These are phyloP conservation scores for Globisporangium nagaii DNA, from an alignment of 352 stramenopile genomes.

Conservation along the genomic window DNA sequence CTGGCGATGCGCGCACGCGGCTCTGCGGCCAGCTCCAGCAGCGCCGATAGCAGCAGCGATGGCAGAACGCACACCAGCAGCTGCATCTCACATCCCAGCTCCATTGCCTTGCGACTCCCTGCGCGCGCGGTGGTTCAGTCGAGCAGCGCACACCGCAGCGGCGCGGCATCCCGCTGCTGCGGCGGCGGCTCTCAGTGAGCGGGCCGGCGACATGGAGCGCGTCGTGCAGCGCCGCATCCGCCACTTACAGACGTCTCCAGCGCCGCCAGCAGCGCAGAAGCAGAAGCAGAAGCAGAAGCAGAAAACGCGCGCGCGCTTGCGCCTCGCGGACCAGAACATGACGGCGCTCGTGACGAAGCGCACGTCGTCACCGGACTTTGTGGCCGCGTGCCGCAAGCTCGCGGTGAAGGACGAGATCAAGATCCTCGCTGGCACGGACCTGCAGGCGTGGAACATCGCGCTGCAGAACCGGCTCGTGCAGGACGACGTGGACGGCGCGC, in stretches of 20 bases:
- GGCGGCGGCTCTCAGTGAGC: neutral
- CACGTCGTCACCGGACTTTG: conserved; percentile 25
- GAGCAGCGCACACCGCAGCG: conserved; percentile 3
- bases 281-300: conserved; percentile 11
- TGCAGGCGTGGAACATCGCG: conserved; percentile 50
- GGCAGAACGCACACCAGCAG: no score
- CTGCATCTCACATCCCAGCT: neutral
- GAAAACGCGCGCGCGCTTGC: conserved; percentile 8
- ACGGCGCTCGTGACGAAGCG: conserved; percentile 27
- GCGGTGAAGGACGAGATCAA: conserved; percentile 29
- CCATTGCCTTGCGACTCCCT: neutral
- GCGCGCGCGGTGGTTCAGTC: conserved; percentile 9
- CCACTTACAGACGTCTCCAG: neutral
- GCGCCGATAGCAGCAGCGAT: neutral
- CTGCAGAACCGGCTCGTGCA: conserved; percentile 45
- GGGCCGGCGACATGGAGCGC: neutral
- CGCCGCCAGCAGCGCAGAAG: neutral
- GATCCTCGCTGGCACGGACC: conserved; percentile 43
- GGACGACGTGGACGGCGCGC: conserved; percentile 38
- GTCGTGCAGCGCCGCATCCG: conserved; percentile 1
- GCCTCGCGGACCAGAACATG: conserved; percentile 28
- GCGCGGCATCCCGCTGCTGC: neutral
- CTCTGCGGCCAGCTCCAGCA: neutral
- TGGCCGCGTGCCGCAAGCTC: conserved; percentile 29
- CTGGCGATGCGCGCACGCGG: conserved; percentile 7